Conservation (phyloP, 495 filamentous ascomycete genomes). For the Penicillium salamii region DNA sequence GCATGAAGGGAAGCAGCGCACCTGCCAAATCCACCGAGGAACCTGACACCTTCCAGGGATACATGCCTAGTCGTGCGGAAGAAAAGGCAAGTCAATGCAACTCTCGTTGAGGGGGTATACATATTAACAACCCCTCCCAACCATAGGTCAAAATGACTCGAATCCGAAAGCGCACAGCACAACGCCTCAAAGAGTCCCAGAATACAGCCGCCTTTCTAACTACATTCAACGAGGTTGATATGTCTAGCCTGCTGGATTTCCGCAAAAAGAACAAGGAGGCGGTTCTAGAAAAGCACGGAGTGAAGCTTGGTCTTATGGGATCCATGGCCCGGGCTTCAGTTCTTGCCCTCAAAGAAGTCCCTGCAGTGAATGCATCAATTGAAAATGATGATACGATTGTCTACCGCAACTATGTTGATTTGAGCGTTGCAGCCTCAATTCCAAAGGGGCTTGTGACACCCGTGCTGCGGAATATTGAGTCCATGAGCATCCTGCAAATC, state of each 20-base stretch:
- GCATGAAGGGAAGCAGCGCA: constrained; percentile 26
- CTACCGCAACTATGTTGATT: constrained; percentile 88
- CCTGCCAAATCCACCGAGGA: background rate
- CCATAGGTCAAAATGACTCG: constrained; percentile 89
- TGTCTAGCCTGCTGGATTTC: constrained; percentile 86
- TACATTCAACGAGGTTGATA: constrained; percentile 94
- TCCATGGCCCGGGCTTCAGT: constrained; percentile 81
- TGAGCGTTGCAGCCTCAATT: constrained; percentile 89
- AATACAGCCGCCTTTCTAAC: constrained; percentile 88
- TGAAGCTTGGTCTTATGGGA: constrained; percentile 92
- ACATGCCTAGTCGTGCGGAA: constrained; percentile 69
- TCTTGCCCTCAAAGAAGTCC: constrained; percentile 80
- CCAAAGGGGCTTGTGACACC: constrained; percentile 90
- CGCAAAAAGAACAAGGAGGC: constrained; percentile 85
- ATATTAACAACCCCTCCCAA: background rate
- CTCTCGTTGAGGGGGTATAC: too few relatives aligned
- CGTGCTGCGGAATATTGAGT: constrained; percentile 81
- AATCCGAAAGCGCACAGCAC: constrained; percentile 87
- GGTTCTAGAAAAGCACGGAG: constrained; percentile 77
- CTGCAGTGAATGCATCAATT: constrained; percentile 84
- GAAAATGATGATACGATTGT: constrained; percentile 90
- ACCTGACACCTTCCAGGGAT: constrained; percentile 4
- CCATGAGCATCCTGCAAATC: constrained; percentile 73
- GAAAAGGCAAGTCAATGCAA: constrained; percentile 50
- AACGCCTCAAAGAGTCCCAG: constrained; percentile 89